These are phyloP conservation scores for Pseudoperonospora humuli DNA, from an alignment of 352 stramenopile genomes.

Conservation along the genomic window DNA sequence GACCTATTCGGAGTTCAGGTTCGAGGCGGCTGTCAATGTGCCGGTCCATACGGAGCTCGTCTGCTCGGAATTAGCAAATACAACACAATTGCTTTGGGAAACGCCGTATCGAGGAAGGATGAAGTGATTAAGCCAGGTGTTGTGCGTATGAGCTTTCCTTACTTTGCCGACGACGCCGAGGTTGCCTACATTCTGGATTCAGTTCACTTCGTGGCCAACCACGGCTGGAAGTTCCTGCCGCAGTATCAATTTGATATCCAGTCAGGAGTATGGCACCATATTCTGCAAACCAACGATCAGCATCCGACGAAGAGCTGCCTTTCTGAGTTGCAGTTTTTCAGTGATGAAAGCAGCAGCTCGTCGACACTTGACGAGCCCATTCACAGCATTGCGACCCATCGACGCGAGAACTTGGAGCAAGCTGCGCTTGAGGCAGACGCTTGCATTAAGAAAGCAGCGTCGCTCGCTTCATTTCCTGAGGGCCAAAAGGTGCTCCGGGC, in stretches of 20 bases:
- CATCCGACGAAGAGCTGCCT: conserved; percentile 10
- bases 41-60: conserved; percentile 89
- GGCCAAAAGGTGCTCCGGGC: conserved; percentile 16
- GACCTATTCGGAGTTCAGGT: conserved; percentile 95
- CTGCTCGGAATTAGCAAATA: conserved; percentile 86
- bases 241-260: conserved; percentile 92
- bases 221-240: conserved; percentile 91
- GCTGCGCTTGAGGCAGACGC: conserved; percentile 11
- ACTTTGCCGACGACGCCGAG: conserved; percentile 74
- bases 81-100: conserved; percentile 63
- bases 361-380: conserved; percentile 9
- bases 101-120: conserved; percentile 80
- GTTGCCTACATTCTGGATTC: conserved; percentile 91
- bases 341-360: conserved; percentile 6
- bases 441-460: conserved; percentile 22
- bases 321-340: conserved; percentile 17
- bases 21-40: conserved; percentile 67
- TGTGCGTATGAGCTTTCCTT: conserved; percentile 89
- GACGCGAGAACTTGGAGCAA: conserved; percentile 22
- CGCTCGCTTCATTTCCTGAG: conserved; percentile 13
- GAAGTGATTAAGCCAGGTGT: conserved; percentile 94
- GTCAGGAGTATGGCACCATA: conserved; percentile 87
- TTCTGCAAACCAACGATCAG: conserved; percentile 2
- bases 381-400: conserved; percentile 12
- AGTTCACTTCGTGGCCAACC: conserved; percentile 87